Conservation (phyloP, 2,329 filamentous ascomycete genomes). For the Aureobasidium sp. region DNA sequence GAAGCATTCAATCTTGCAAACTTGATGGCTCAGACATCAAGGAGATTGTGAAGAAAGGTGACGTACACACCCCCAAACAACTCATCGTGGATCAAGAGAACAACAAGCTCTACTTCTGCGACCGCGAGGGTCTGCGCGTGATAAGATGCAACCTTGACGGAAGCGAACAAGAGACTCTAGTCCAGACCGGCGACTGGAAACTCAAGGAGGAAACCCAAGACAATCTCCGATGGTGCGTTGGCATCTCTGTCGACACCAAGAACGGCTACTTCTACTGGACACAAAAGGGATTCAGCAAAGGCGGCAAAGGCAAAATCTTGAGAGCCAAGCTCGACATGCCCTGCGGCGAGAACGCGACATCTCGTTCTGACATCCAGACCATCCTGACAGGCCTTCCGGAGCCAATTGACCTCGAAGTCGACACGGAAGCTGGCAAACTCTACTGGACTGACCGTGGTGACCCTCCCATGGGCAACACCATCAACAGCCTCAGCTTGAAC, state of each 20-base stretch:
- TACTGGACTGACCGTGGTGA: conserved; percentile 60
- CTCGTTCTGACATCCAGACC: conserved; percentile 37
- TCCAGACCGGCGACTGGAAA: conserved; percentile 38
- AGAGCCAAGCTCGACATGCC: conserved; percentile 40
- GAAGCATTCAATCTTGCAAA: conserved; percentile 32
- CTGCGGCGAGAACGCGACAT: conserved; percentile 27
- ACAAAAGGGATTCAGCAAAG: conserved; percentile 49
- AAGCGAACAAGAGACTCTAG: conserved; percentile 31
- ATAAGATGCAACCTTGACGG: conserved; percentile 33
- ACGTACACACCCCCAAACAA: conserved; percentile 46
- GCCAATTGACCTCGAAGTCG: conserved; percentile 52
- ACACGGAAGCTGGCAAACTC: conserved; percentile 39
- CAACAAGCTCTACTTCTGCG: conserved; percentile 36
- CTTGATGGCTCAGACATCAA: conserved; percentile 27
- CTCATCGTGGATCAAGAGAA: conserved; percentile 26
- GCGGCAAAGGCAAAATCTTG: conserved; percentile 47
- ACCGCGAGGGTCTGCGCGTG: conserved; percentile 39
- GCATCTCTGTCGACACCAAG: conserved; percentile 41
- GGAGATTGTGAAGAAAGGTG: conserved; percentile 39
- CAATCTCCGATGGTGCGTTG: conserved; percentile 48
- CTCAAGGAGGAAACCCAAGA: conserved; percentile 13
- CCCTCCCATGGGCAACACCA: conserved; percentile 45
- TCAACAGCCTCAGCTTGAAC: conserved; percentile 35
- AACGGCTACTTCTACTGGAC: conserved; percentile 51
- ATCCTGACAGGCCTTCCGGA: conserved; percentile 45